Evolutionary conservation across 2,329 filamentous ascomycete genomes (phyloP), one percentile per base, ranked within the genome.

Genomic region (Aspergillus luchuensis): DNA sequence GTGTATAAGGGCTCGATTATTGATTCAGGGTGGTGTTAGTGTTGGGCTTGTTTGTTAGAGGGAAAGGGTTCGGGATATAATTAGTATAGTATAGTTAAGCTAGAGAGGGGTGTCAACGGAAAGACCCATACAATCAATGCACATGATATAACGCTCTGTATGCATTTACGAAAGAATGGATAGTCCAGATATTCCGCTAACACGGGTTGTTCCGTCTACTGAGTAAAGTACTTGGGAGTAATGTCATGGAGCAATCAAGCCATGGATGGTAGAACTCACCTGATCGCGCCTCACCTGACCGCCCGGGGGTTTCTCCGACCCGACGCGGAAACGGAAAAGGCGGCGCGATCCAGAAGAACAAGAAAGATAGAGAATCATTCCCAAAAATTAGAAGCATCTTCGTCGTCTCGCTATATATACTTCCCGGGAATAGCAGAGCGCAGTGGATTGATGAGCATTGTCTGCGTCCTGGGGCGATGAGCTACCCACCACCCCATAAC

Each of bases 401-500:
- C 56, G 59, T 19, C 25, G 45, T 43, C 17, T 33, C 8, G 13
- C 33, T 47, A 45, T 47, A 58, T 23, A 58, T 47, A 51, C 53
- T 30, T 56, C 51, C 45, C 43, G 33, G 50, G 59, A 45, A 55
- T 57, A 62, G 60, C 61, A 66, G 48, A 61, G 63, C 61, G 61
- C 59, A 63, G 53, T 60, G 56, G 61, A 61, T 62, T 61, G 55
- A 66, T 68, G 65, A 69, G 61, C 61, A 57, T 59, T 56, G 61
- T 62, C 60, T 62, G 62, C 56, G 69, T 69, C 61, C 67, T 67
- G 70, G 70, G 74, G 75, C 72, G 70, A 78, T 78, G 76, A 76
- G 73, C 72, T 78, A 74, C 63, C 71, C 74, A 72, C 75, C 74
- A 66, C 74, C 76, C 58, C 73, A 76, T 65, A 71, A 74, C 63